phyloP scores from a whole-genome alignment of 2,329 filamentous ascomycete genomes.

The Exophiala phaeomuriformis region DNA sequence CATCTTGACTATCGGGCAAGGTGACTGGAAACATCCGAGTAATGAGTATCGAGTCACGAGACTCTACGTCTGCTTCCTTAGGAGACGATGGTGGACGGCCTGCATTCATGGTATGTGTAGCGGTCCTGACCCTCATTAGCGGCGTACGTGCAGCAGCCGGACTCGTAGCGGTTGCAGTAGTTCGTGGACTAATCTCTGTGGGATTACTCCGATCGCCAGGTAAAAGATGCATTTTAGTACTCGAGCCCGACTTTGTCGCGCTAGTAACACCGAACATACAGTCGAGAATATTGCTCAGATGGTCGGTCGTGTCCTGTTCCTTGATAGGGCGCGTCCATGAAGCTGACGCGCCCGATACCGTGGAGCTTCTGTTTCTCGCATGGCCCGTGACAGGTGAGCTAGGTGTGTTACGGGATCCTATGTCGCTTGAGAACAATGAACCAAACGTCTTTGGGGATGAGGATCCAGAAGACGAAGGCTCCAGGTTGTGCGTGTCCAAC shows the following conservation, averaged over 20 bases:
- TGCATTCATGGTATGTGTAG: conserved; percentile 15
- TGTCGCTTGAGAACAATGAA: conserved; percentile 22
- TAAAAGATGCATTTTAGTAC: conserved; percentile 55
- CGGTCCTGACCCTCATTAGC: conserved; percentile 16
- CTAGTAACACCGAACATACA: conserved; percentile 56
- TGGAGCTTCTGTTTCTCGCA: conserved; percentile 41
- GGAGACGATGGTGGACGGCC: conserved; percentile 21
- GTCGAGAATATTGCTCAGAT: conserved; percentile 47
- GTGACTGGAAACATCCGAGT: conserved; percentile 55
- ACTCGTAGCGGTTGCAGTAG: conserved; percentile 18
- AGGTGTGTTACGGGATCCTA: conserved; percentile 30
- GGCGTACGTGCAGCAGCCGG: conserved; percentile 16
- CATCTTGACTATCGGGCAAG: conserved; percentile 41
- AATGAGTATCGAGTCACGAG: conserved; percentile 48
- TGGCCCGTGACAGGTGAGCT: conserved; percentile 35
- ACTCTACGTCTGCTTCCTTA: conserved; percentile 33
- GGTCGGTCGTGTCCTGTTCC: conserved; percentile 37
- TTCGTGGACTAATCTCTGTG: conserved; percentile 9
- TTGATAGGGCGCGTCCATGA: conserved; percentile 32
- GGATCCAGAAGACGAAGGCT: conserved; percentile 4
- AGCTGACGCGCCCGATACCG: conserved; percentile 36
- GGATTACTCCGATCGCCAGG: conserved; percentile 22
- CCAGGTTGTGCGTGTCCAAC: conserved; percentile 36
- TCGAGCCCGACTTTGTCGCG: conserved; percentile 52
- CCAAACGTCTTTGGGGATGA: conserved; percentile 1